These are phyloP conservation scores for Colletotrichum sp. DNA, from an alignment of 2,329 filamentous ascomycete species.

Conservation along the genomic window DNA sequence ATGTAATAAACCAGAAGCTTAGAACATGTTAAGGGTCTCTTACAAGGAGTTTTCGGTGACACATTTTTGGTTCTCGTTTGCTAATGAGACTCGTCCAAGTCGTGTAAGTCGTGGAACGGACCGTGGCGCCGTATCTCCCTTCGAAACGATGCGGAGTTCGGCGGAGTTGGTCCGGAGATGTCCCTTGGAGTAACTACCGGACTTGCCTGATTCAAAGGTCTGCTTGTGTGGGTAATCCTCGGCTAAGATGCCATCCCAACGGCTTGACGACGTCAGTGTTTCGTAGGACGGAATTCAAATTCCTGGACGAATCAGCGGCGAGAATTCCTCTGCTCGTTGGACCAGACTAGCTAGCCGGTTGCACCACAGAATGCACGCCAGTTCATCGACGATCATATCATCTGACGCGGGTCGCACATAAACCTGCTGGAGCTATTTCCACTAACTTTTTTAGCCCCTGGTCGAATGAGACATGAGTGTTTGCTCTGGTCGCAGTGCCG, in stretches of 20 bases:
- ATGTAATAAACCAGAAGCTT: background rate
- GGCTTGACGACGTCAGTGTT: background rate
- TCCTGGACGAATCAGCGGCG: background rate
- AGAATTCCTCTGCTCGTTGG: background rate
- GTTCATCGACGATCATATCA: background rate
- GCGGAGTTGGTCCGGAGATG: background rate
- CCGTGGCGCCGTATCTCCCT: background rate
- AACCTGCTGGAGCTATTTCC: background rate
- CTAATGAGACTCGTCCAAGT: background rate
- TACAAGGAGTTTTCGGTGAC: background rate
- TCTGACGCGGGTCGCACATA: background rate
- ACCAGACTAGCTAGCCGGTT: background rate
- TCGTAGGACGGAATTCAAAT: background rate
- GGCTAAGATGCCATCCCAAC: background rate
- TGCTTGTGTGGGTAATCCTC: background rate
- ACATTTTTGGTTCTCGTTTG: background rate
- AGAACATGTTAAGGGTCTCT: background rate
- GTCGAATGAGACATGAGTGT: background rate
- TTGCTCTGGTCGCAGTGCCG: background rate
- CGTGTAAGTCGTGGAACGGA: background rate
- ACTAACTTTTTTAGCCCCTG: background rate
- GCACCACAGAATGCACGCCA: background rate
- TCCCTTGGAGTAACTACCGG: background rate
- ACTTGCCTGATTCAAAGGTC: background rate
- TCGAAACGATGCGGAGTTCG: background rate